Evolutionary conservation across 1,284 basidiomycete species (phyloP).

Genomic region (Pseudomicrostroma phylloplanum): DNA sequence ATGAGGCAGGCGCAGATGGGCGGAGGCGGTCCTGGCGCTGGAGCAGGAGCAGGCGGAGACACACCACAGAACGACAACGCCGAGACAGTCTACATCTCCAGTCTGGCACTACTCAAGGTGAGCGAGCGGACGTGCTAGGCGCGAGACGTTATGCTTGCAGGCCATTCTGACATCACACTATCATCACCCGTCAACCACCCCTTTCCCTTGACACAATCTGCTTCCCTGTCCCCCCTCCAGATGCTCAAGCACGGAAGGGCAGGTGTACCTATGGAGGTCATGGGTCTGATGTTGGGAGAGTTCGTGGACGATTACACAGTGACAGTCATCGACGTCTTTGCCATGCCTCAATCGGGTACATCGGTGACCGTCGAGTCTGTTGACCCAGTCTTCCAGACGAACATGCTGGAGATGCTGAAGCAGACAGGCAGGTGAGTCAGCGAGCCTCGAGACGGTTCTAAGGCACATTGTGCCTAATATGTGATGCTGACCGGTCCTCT

Average conservation of each 20-base stretch:
- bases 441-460: not conserved
- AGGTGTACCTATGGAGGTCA: slow-evolving; percentile 99
- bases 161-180: too few relatives aligned
- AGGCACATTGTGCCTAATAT: too few relatives aligned
- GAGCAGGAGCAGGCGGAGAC: slow-evolving; percentile 30
- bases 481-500: too few relatives aligned
- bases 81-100: slow-evolving; percentile 50
- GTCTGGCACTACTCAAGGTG: slow-evolving; percentile 44
- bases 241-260: slow-evolving; percentile 99
- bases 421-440: slow-evolving; percentile 82
- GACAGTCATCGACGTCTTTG: slow-evolving; percentile 95
- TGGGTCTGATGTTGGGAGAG: slow-evolving; percentile 98
- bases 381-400: slow-evolving; percentile 97
- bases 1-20: slow-evolving; percentile 41
- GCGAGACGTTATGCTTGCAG: too few relatives aligned
- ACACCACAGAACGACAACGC: slow-evolving; percentile 52
- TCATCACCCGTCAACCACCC: too few relatives aligned
- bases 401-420: slow-evolving; percentile 99
- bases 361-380: slow-evolving; percentile 98
- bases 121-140: slow-evolving; percentile 48
- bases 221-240: slow-evolving; percentile 54
- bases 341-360: slow-evolving; percentile 98
- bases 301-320: slow-evolving; percentile 89
- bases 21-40: slow-evolving; percentile 17
- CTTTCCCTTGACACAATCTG: too few relatives aligned